Conservation (phyloP, 2,329 filamentous ascomycete genomes). For the Polytolypa hystricis region DNA sequence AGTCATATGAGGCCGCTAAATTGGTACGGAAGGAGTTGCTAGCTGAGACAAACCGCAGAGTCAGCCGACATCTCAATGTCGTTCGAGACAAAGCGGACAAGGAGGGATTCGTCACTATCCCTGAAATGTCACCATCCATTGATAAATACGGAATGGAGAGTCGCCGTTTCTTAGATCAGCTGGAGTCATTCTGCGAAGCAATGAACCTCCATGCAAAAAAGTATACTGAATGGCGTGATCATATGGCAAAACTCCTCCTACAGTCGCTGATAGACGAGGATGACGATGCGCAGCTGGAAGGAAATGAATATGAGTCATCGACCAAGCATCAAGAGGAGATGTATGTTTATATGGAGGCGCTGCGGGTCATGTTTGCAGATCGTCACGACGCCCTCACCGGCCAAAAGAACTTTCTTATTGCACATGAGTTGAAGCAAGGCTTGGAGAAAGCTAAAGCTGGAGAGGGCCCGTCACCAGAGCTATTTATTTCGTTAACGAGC, state of each 20-base stretch:
- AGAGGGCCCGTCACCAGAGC: slow-evolving; percentile 60
- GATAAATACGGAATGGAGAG: slow-evolving; percentile 62
- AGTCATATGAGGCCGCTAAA: slow-evolving; percentile 70
- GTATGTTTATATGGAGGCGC: slow-evolving; percentile 70
- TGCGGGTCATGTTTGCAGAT: slow-evolving; percentile 68
- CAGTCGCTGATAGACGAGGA: slow-evolving; percentile 76
- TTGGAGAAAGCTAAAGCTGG: slow-evolving; percentile 49
- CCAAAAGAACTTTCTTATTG: slow-evolving; percentile 61
- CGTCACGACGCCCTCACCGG: slow-evolving; percentile 67
- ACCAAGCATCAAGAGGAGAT: slow-evolving; percentile 81
- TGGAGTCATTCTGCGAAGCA: slow-evolving; percentile 53
- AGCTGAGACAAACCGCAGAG: slow-evolving; percentile 45
- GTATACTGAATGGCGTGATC: slow-evolving; percentile 63
- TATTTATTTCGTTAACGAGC: slow-evolving; percentile 41
- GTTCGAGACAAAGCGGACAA: slow-evolving; percentile 44
- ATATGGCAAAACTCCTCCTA: slow-evolving; percentile 60
- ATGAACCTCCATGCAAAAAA: slow-evolving; percentile 62
- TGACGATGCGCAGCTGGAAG: slow-evolving; percentile 60
- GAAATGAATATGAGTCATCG: slow-evolving; percentile 82
- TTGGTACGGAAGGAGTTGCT: slow-evolving; percentile 66
- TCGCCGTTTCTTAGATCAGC: slow-evolving; percentile 51
- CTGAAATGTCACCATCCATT: slow-evolving; percentile 44
- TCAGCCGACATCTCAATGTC: slow-evolving; percentile 51
- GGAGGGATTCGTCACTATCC: slow-evolving; percentile 51
- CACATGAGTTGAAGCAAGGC: slow-evolving; percentile 58